A percentile compares a stretch with the other conserved stretches of the same genome.
These are phyloP conservation scores for Dillenia suffruticosa DNA, from an alignment of 164 flowering plant genomes.

Conservation along the genomic window DNA sequence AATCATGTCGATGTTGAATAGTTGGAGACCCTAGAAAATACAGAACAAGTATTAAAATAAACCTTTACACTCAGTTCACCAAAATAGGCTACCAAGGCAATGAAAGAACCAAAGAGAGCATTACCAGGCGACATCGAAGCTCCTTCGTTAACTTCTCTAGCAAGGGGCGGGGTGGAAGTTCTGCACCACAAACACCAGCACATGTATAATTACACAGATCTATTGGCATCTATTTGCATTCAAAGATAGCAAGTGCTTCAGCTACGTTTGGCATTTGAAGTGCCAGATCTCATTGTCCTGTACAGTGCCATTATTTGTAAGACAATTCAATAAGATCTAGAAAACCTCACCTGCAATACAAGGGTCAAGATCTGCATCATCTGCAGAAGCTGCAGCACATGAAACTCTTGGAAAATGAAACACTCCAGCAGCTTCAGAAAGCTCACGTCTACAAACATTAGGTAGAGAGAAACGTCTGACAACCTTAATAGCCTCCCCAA, in stretches of 20 bases:
- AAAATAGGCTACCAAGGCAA: not conserved
- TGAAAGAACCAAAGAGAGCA: not conserved
- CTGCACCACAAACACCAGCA: conserved; percentile 22
- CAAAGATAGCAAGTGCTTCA: too few species aligned
- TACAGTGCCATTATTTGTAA: too few species aligned
- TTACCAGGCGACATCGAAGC: conserved; percentile 49
- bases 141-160: conserved; percentile 51
- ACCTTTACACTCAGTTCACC: not conserved
- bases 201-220: too few species aligned
- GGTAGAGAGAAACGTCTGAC: conserved; percentile 67
- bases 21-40: conserved; percentile 44
- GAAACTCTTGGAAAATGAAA: conserved; percentile 58
- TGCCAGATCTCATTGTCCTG: too few species aligned
- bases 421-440: conserved; percentile 38
- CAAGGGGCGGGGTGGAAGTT: conserved; percentile 53
- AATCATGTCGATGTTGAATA: conserved; percentile 61
- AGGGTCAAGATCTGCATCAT: conserved; percentile 60
- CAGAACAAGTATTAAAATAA: not conserved
- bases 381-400: conserved; percentile 59
- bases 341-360: conserved; percentile 40
- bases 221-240: too few species aligned
- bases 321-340: not conserved
- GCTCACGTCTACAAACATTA: conserved; percentile 38
- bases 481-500: conserved; percentile 63
- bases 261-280: too few species aligned